Evolutionary conservation across 305 asterid species (phyloP), one percentile per base, ranked within the genome.

Genomic region (Solanum hybrid): DNA sequence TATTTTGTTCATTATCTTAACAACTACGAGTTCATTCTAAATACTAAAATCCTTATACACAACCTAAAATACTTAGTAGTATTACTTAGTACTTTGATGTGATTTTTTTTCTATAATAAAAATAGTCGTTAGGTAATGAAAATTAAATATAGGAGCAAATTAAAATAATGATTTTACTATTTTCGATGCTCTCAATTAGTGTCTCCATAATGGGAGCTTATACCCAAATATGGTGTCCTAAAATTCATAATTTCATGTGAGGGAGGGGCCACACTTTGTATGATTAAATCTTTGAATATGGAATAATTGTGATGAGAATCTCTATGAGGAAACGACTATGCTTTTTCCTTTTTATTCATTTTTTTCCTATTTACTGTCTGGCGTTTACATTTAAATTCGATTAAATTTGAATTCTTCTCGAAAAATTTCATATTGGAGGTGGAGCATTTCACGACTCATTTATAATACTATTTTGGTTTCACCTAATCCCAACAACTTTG

Each of bases 121-220:
- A 1, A 12, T 36, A 79, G 2, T 79, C n/a, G 4, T 79, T 37
- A 6, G 64, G 32, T 79, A 7, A 79, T 12, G 32, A 12, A 71
- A 71, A 12, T 11, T 26, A 26, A 26, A 26, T 71, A 26, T 12
- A 5, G 20, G 10, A 71, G 20, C 10, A 71, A 71, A 71, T 26
- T 26, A 71, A 69, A 56, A 8, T 2, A 10, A 71, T 71, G 77
- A 12, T 26, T 26, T 71, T 71, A 13, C 77, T 3, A 26, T 71
- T 71, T 22, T 71, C 17, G 29, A 66, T 71, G 10, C 34, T 71
- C 20, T 51, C 37, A 82, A 84, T 51, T 51, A 51, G 75, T 84
- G 87, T 82, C 40, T 29, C 87, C 87, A 82, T 46, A 82, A 82
- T 46, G 87, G 87, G 75, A 84, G 42, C 87, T 84, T 56, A 32